Evolutionary conservation across 140 eudicot species (phyloP), one percentile per base, ranked within the genome.

Genomic region (Ambrosia hybrid): DNA sequence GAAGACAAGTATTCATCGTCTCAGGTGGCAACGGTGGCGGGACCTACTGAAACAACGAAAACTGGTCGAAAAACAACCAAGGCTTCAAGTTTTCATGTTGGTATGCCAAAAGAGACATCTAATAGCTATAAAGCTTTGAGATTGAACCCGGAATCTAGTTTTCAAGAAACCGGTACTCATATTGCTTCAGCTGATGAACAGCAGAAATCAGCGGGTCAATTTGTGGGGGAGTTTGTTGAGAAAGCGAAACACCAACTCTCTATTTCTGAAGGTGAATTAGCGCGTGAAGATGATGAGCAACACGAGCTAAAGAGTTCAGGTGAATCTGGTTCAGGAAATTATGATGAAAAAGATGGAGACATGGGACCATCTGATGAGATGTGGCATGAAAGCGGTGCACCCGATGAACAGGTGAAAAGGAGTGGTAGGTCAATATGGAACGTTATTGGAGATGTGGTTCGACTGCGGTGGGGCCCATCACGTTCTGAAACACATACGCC

Each of bases 351-450:
- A 21, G 78, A 83, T 12, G 82, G 74, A 57, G 55, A 55, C 38
- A 77, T 61, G 72, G 92, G 93, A n/a, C 93, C 88, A 12, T 76
- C 88, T 12, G 93, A 82, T 67, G 88, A 86, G 51, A 86, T 83
- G 79, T 84, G 90, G 93, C 85, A 85, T 60, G 91, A 76, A 33
- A 76, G 67, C 1, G 86, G 76, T 60, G 76, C 73, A 67, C 61
- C 80, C 2, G 82, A 17, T 66, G 81, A 63, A n/a, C 34, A 63
- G 16, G 79, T 37, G 36, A 86, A 65, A 81, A 86, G 83, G 81
- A 84, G 56, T 14, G 90, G 98, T 48, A 83, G 86, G 79, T 84
- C 94, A 16, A 57, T 93, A 79, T 93, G 98, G 98, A 82, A 85
- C 81, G 73, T 87, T 14, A 76, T 90, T 17, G 74, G 86, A 51